Evolutionary conservation across 192 early-diverging fungal species (phyloP).

Genomic region (Backusella mclennaniae): DNA sequence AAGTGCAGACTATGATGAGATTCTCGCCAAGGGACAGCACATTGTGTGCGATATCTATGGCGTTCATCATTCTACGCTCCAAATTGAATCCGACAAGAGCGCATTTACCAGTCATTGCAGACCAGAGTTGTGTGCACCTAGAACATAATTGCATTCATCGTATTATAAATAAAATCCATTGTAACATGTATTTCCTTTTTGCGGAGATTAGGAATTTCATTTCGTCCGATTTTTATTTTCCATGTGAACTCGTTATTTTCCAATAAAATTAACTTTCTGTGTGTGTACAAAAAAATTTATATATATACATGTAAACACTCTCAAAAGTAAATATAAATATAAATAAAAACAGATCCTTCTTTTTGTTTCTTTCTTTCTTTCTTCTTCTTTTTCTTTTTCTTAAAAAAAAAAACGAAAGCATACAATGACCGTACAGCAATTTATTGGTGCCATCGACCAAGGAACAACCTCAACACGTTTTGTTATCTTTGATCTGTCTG

Average conservation of each 20-base stretch:
- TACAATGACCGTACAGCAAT: constrained; percentile 38
- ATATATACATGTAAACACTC: not conserved
- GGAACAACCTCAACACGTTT: constrained; percentile 92
- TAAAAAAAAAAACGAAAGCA: not conserved
- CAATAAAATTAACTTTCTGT: not conserved
- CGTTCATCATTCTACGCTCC: constrained; percentile 57
- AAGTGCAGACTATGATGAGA: constrained; percentile 40
- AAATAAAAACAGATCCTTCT: not conserved
- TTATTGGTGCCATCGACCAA: constrained; percentile 90
- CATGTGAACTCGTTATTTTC: not conserved
- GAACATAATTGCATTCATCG: not conserved
- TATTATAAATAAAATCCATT: not conserved
- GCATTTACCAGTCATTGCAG: constrained; percentile 47
- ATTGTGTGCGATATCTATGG: constrained; percentile 49
- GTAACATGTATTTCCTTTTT: not conserved
- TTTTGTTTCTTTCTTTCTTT: not conserved
- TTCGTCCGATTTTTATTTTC: constrained; percentile 4
- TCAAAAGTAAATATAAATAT: not conserved
- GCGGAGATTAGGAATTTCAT: not conserved
- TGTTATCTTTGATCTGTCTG: constrained; percentile 82
- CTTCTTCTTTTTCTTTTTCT: not conserved
- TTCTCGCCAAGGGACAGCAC: constrained; percentile 49
- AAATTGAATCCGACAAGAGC: constrained; percentile 43
- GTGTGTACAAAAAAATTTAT: not conserved
- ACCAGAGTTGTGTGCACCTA: constrained; percentile 40